phyloP scores from a whole-genome alignment of 208 protist genomes.

The Giardia duodenalis region DNA sequence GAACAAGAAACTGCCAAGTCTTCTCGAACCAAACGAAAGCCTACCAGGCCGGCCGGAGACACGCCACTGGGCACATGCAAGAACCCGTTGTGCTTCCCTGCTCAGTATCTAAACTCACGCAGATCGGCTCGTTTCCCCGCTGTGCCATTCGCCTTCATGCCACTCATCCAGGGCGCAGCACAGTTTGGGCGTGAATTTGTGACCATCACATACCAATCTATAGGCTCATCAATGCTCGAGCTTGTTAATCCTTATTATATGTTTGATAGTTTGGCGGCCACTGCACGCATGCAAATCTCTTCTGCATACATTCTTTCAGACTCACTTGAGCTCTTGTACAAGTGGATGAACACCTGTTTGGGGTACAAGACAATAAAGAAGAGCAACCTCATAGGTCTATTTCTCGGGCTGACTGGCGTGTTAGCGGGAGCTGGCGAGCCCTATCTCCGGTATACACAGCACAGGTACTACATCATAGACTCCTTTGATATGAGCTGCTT shows the following conservation, averaged over 20 bases:
- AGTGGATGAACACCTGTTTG: neutral
- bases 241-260: neutral
- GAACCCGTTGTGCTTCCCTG: neutral
- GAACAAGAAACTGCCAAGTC: neutral
- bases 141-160: neutral
- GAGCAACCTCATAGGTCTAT: neutral
- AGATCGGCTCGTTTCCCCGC: neutral
- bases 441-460: neutral
- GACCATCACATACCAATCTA: neutral
- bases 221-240: neutral
- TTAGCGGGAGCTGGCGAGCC: neutral
- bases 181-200: neutral
- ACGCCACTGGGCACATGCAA: neutral
- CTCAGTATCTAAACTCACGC: neutral
- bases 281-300: neutral
- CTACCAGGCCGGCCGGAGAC: neutral
- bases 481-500: neutral
- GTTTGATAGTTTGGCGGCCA: neutral
- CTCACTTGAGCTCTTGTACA: neutral
- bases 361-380: neutral
- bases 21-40: neutral
- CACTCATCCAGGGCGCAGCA: neutral
- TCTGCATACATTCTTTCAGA: neutral
- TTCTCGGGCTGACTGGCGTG: neutral
- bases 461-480: neutral